These are phyloP conservation scores for Clonostachys rosea DNA, from an alignment of 2,329 filamentous ascomycete species.

Conservation along the genomic window DNA sequence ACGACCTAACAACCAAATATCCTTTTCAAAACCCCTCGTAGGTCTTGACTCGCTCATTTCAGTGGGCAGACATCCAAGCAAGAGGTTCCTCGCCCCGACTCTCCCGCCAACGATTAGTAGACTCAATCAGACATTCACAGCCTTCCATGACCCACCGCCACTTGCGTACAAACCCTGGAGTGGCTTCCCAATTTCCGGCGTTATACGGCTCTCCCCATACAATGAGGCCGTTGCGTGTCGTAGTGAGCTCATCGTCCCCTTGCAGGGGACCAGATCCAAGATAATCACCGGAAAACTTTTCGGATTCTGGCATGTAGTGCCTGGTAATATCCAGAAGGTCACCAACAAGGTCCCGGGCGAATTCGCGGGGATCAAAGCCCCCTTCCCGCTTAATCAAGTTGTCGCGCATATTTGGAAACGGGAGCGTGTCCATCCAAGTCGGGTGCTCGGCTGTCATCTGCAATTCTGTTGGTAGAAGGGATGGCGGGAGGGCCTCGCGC, in stretches of 20 bases:
- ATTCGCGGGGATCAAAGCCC: not conserved
- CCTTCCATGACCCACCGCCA: slow-evolving; percentile 12
- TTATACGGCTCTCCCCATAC: not conserved
- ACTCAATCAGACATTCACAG: slow-evolving; percentile 7
- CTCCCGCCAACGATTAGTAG: not conserved
- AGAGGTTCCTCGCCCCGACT: not conserved
- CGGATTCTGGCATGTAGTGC: too few species aligned
- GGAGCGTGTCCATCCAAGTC: not conserved
- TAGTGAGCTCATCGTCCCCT: not conserved
- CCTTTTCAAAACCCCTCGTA: too few species aligned
- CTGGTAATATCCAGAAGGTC: not conserved
- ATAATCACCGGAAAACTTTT: not conserved
- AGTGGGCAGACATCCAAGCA: too few species aligned
- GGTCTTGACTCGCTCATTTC: too few species aligned
- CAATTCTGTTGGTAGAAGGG: not conserved
- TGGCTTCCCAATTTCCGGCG: slow-evolving; percentile 12
- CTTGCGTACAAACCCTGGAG: slow-evolving; percentile 10
- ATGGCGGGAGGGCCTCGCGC: not conserved
- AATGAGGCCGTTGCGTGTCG: not conserved
- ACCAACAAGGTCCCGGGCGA: not conserved
- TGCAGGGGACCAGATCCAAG: not conserved
- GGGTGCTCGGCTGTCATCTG: not conserved
- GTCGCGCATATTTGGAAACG: not conserved
- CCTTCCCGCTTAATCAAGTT: not conserved
- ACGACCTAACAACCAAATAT: too few species aligned